Evolutionary conservation across 495 filamentous ascomycete species (phyloP).

Genomic region (Aspergillus sparsus): DNA sequence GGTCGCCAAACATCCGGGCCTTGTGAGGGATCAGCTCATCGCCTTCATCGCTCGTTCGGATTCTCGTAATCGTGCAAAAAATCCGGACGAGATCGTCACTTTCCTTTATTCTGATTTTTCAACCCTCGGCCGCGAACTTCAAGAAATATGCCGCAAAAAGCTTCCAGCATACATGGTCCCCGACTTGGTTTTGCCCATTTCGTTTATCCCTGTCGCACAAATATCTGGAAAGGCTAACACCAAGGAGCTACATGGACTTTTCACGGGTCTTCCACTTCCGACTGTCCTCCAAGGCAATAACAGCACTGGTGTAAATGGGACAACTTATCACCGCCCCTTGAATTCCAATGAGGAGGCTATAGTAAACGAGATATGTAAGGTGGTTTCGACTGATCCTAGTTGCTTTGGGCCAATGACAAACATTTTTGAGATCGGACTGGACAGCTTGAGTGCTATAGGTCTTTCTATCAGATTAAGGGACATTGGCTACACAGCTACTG

Average conservation of each 20-base stretch:
- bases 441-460: slow-evolving; percentile 48
- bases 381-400: slow-evolving; percentile 33
- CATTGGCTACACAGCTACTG: slow-evolving; percentile 55
- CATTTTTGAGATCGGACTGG: slow-evolving; percentile 38
- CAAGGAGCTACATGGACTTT: slow-evolving; percentile 42
- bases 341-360: slow-evolving; percentile 27
- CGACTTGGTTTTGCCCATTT: slow-evolving; percentile 48
- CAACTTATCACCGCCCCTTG: slow-evolving; percentile 10
- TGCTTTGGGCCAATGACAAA: slow-evolving; percentile 56
- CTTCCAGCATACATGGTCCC: slow-evolving; percentile 59
- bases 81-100: slow-evolving; percentile 8
- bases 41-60: slow-evolving; percentile 35
- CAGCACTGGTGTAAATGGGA: not conserved
- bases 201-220: slow-evolving; percentile 40
- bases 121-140: slow-evolving; percentile 32
- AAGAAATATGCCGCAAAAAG: slow-evolving; percentile 39
- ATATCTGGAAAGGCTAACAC: slow-evolving; percentile 53
- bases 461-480: slow-evolving; percentile 64
- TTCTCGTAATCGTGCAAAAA: slow-evolving; percentile 12
- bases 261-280: slow-evolving; percentile 24
- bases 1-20: slow-evolving; percentile 46
- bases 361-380: slow-evolving; percentile 26
- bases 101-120: slow-evolving; percentile 29
- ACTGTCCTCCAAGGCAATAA: slow-evolving; percentile 29
- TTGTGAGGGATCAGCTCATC: slow-evolving; percentile 45